Conservation (phyloP, 2,329 filamentous ascomycete species). For the Emmonsia crescens region DNA sequence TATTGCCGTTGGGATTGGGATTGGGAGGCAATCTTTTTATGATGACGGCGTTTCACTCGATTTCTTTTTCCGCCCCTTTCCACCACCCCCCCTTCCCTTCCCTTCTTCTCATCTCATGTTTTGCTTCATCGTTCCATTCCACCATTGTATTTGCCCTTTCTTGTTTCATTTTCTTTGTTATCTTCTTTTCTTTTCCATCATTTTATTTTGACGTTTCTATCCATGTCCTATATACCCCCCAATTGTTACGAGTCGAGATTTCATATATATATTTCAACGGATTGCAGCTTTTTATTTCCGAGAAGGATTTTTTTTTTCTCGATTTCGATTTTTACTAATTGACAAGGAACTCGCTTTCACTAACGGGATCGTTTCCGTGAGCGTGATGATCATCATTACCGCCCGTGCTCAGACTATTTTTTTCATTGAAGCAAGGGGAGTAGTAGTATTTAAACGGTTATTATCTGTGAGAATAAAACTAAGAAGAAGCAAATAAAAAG, state of each 20-base stretch:
- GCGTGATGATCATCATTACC: too few relatives aligned
- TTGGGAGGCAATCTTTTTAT: background rate
- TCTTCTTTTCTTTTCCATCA: background rate
- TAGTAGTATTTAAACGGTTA: too few relatives aligned
- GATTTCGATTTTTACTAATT: too few relatives aligned
- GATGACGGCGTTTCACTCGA: background rate
- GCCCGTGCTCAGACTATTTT: too few relatives aligned
- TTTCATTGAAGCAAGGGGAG: too few relatives aligned
- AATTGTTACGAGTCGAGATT: background rate
- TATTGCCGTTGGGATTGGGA: background rate
- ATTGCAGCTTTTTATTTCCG: background rate
- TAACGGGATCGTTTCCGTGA: too few relatives aligned
- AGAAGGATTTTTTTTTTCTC: background rate
- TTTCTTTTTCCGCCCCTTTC: background rate
- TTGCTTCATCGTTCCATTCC: background rate
- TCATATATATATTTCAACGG: background rate
- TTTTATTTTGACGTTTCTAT: background rate
- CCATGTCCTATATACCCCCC: background rate
- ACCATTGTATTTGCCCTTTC: background rate
- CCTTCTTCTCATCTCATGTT: background rate
- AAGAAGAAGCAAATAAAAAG: too few relatives aligned
- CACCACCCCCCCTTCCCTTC: too few relatives aligned
- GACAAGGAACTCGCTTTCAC: too few relatives aligned
- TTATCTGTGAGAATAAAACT: too few relatives aligned
- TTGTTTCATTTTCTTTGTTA: background rate